Evolutionary conservation across 257 asterid species (phyloP).

Genomic region (Cynanchum wilfordii): DNA sequence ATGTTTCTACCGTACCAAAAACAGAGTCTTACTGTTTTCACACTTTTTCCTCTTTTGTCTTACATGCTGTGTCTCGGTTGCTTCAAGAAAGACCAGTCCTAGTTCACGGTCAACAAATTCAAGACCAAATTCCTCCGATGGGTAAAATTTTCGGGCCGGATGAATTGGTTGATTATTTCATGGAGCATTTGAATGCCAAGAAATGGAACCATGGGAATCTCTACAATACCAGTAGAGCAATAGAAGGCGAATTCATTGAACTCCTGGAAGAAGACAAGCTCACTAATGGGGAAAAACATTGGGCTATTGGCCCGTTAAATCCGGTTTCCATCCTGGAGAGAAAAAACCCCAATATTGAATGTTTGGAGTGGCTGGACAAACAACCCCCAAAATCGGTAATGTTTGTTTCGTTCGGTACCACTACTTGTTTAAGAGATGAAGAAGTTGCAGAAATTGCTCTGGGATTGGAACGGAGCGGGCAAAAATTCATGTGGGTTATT

Average conservation of each 20-base stretch:
- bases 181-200: not conserved
- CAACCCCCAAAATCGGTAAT: conserved; percentile 6
- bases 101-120: not conserved
- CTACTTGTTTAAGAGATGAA: conserved; percentile 19
- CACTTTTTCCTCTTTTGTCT: conserved; percentile 33
- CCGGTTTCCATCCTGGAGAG: conserved; percentile 17
- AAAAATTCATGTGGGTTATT: conserved; percentile 43
- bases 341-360: not conserved
- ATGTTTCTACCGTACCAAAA: conserved; percentile 28
- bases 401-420: conserved; percentile 16
- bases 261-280: conserved; percentile 2
- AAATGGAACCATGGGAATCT: conserved; percentile 27
- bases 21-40: conserved; percentile 44
- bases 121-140: conserved; percentile 12
- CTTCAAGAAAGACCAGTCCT: conserved; percentile 12
- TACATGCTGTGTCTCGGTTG: conserved; percentile 20
- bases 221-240: conserved; percentile 34
- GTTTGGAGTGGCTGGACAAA: conserved; percentile 12
- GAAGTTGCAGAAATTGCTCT: conserved; percentile 31
- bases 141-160: not conserved
- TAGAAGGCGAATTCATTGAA: conserved; percentile 41
- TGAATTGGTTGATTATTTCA: not conserved
- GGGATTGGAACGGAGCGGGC: conserved; percentile 38
- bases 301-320: conserved; percentile 62
- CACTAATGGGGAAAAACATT: conserved; percentile 19